Base-by-base conservation (phyloP, 768 basidiomycete genomes). In the Tremella yokohamensis region DNA sequence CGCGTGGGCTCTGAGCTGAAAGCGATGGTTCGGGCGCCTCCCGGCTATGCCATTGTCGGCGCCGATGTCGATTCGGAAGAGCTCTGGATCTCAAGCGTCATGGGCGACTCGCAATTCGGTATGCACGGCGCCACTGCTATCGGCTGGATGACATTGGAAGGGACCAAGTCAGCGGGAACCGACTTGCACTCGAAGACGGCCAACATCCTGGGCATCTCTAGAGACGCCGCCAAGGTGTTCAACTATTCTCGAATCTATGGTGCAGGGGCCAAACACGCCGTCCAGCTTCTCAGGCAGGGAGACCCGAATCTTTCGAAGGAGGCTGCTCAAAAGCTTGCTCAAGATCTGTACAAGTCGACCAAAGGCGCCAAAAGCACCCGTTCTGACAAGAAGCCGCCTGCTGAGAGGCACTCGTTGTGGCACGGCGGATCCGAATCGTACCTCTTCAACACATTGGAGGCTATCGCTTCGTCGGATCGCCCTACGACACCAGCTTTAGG, bases 11-110 rank as follows among this genome's bases (percentile, higher is more conserved):
- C 92, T 0, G 96, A 99, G 77, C 83, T 98, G 61, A 98, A 98
- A 75, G 89, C 93, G 2, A 96, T 98, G 93, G 86, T 99, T 8
- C 86, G 88, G 20, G 93, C 93, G 0, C 96, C 94, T 1, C 82
- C 84, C 0, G 93, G 96, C 1, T 96, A 94, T 74, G 84, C 87
- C 6, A 89, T 99, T 62, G 91, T 99, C 19, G 96, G 96, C 3
- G 96, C 96, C 0, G 96, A 99, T 74, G 96, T 99, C 20, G 96
- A 99, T 76, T 94, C 91, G 48, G 94, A 98, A 78, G 96, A 99
- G 76, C 80, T 99, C 20, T 98, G 96, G 96, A 98, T 98, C 63
- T 94, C 93, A 18, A 92, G 89, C 69, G 90, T 90, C 59, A 94
- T 98, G 90, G 94, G 94, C 0, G 96, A 98, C 70, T 89, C 92